These are phyloP conservation scores for Cyclotella sp. DNA, from an alignment of 108 stramenopile species.

Conservation along the genomic window DNA sequence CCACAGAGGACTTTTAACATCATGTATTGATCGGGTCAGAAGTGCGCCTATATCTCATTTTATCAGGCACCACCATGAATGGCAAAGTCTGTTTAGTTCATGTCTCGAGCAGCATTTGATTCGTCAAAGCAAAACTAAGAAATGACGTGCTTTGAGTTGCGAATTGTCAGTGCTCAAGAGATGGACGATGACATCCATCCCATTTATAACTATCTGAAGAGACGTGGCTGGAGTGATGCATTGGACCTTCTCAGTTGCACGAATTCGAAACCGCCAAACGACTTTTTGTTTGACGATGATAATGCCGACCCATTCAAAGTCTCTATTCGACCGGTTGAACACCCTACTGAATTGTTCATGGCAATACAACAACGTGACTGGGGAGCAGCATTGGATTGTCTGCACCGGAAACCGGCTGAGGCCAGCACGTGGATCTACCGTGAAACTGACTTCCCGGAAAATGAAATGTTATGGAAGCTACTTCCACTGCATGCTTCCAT, in stretches of 20 bases:
- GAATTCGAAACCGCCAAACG: background rate
- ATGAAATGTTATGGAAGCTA: constrained; percentile 4
- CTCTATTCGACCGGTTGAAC: background rate
- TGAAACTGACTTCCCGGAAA: constrained; percentile 13
- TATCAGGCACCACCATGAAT: too few relatives aligned
- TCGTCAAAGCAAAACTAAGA: background rate
- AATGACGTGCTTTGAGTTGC: constrained; percentile 5
- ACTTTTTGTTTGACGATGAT: background rate
- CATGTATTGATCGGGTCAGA: too few relatives aligned
- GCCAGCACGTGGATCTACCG: constrained; percentile 18
- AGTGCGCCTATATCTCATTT: too few relatives aligned
- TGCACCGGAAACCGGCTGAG: constrained; percentile 9
- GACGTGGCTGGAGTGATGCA: constrained; percentile 9
- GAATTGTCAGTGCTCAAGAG: background rate
- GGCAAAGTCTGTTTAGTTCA: too few relatives aligned
- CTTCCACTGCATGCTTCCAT: constrained; percentile 30
- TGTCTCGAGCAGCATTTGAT: too few relatives aligned
- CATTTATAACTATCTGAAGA: constrained; percentile 11
- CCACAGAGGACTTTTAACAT: too few relatives aligned
- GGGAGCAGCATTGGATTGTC: constrained; percentile 15
- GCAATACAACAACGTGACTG: constrained; percentile 8
- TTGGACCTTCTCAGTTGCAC: background rate
- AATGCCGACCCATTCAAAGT: constrained; percentile 10
- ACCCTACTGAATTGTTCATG: constrained; percentile 8
- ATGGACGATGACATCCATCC: constrained; percentile 1